Conservation (phyloP, 139 green algal species). For the Chlorella sp. region DNA sequence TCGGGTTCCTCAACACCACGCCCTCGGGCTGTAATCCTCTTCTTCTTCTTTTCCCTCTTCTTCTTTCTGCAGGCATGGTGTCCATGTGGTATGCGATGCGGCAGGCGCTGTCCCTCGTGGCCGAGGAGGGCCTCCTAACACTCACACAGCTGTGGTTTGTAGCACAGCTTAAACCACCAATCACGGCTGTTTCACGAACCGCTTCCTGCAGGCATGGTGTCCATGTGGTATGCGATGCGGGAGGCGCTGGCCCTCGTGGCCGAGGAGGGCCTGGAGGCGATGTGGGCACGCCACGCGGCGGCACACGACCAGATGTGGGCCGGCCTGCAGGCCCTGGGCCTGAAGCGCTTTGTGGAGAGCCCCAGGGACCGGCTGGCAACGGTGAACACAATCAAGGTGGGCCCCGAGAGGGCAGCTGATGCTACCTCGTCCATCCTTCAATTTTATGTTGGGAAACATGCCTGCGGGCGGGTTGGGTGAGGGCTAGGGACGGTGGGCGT, state of each 20-base stretch:
- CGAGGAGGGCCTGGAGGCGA: constrained; percentile 73
- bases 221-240: constrained; percentile 84
- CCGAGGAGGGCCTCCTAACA: constrained; percentile 81
- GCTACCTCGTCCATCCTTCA: background rate
- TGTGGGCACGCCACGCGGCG: constrained; percentile 71
- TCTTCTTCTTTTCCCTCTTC: no score
- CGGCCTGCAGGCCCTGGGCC: constrained; percentile 76
- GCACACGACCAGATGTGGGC: constrained; percentile 83
- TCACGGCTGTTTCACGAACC: no score
- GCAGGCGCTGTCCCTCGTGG: constrained; percentile 82
- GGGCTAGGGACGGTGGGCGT: no score
- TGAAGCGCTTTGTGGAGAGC: constrained; percentile 84
- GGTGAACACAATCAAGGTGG: constrained; percentile 92
- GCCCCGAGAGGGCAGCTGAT: no score
- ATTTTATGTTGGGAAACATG: background rate
- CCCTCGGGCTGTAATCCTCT: no score
- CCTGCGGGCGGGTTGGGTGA: no score
- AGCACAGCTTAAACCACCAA: no score
- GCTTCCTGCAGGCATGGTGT: no score
- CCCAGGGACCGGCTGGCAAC: constrained; percentile 79
- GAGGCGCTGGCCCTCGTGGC: constrained; percentile 83
- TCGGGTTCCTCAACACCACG: no score
- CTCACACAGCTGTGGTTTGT: no score
- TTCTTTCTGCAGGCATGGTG: no score
- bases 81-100: constrained; percentile 84